Conservation (phyloP, 2,329 filamentous ascomycete species). For the Aspergillus sclerotialis region DNA sequence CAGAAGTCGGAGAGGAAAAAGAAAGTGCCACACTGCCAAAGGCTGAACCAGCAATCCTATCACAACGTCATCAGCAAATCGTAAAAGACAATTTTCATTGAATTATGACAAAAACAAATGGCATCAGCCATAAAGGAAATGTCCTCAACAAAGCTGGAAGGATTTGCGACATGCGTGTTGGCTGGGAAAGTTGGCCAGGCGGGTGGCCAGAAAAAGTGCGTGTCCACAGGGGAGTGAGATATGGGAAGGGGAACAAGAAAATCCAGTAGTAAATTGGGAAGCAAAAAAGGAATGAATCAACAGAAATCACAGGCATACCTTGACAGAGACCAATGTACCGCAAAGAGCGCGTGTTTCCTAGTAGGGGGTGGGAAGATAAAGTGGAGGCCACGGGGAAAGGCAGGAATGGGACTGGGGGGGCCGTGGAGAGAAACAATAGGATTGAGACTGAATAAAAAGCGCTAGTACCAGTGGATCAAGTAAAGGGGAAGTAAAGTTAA, state of each 20-base stretch:
- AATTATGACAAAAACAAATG: slow-evolving; percentile 3
- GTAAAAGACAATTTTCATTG: slow-evolving; percentile 1
- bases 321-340: slow-evolving; percentile 13
- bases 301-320: slow-evolving; percentile 17
- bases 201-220: slow-evolving; percentile 20
- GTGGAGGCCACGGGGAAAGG: slow-evolving; percentile 21
- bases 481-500: too few species aligned
- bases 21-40: background rate
- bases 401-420: slow-evolving; percentile 21
- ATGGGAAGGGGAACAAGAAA: slow-evolving; percentile 12
- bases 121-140: slow-evolving; percentile 6
- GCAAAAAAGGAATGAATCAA: slow-evolving; percentile 5
- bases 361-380: slow-evolving; percentile 11
- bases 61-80: slow-evolving; percentile 9
- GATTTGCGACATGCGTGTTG: slow-evolving; percentile 11
- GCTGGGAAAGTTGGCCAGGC: slow-evolving; percentile 15
- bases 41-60: slow-evolving; percentile 1
- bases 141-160: slow-evolving; percentile 5
- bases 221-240: slow-evolving; percentile 18
- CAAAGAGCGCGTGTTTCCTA: slow-evolving; percentile 13
- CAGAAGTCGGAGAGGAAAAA: slow-evolving; percentile 11
- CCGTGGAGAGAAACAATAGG: slow-evolving; percentile 8
- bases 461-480: too few species aligned
- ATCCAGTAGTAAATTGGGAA: background rate
- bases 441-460: slow-evolving; percentile 7